Conservation (phyloP, 768 basidiomycete species). For the Suillus alpinus region DNA sequence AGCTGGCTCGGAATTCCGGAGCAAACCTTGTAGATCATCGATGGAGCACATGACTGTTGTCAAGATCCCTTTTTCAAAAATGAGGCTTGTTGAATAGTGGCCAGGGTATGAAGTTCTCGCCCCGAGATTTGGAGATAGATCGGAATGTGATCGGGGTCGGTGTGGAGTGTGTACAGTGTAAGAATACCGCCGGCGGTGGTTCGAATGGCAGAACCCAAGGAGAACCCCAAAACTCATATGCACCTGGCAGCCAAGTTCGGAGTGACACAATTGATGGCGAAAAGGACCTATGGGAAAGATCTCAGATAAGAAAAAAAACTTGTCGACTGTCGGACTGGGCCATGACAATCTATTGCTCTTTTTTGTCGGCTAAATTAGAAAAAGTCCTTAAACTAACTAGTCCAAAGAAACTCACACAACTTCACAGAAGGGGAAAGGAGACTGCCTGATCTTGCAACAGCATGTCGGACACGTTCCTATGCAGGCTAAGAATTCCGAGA, state of each 20-base stretch:
- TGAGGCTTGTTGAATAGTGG: neutral
- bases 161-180: neutral
- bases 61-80: neutral
- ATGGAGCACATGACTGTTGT: neutral
- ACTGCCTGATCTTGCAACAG: slow-evolving; percentile 1
- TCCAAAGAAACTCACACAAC: neutral
- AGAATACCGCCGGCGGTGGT: neutral
- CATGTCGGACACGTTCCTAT: slow-evolving; percentile 2
- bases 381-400: neutral
- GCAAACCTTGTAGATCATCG: neutral
- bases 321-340: neutral
- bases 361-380: slow-evolving; percentile 4
- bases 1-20: neutral
- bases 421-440: slow-evolving; percentile 2
- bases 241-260: neutral
- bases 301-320: slow-evolving; percentile 2
- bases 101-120: neutral
- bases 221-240: neutral
- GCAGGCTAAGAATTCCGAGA: neutral
- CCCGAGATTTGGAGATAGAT: neutral
- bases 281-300: slow-evolving; percentile 2
- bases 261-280: neutral
- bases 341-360: neutral
- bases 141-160: neutral
- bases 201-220: neutral